A percentile compares a stretch with the other conserved stretches of the same genome.
These are phyloP conservation scores for Cladorrhinum sp. DNA, from an alignment of 2,329 filamentous ascomycete genomes.

Conservation along the genomic window DNA sequence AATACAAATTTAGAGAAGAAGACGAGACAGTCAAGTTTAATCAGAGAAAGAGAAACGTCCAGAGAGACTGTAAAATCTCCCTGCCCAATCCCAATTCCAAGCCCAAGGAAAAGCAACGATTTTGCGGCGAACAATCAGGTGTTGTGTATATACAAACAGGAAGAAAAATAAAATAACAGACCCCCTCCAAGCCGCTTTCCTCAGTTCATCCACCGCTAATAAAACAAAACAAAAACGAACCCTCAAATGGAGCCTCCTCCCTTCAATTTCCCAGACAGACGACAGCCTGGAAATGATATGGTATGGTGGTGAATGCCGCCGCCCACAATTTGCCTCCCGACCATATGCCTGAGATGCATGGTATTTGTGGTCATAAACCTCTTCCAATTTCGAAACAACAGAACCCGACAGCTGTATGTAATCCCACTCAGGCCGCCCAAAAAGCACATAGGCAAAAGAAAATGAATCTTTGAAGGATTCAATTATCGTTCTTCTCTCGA, in stretches of 20 bases:
- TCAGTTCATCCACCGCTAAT: not conserved
- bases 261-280: too few species aligned
- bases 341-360: slow-evolving; percentile 14
- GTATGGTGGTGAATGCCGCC: not conserved
- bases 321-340: slow-evolving; percentile 2
- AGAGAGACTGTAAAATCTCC: not conserved
- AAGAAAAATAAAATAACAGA: not conserved
- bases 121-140: not conserved
- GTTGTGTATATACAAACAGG: not conserved
- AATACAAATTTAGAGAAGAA: not conserved
- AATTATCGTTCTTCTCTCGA: not conserved
- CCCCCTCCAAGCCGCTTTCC: not conserved
- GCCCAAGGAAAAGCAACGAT: too few species aligned
- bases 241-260: not conserved
- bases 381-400: not conserved
- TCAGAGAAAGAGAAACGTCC: not conserved
- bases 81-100: not conserved
- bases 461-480: too few species aligned
- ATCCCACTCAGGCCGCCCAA: not conserved
- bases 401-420: not conserved
- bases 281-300: not conserved
- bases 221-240: not conserved
- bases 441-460: not conserved
- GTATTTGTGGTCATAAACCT: not conserved
- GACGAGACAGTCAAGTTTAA: not conserved